Conservation (phyloP, 1,139 yeast genomes). For the Yarrowia galli region DNA sequence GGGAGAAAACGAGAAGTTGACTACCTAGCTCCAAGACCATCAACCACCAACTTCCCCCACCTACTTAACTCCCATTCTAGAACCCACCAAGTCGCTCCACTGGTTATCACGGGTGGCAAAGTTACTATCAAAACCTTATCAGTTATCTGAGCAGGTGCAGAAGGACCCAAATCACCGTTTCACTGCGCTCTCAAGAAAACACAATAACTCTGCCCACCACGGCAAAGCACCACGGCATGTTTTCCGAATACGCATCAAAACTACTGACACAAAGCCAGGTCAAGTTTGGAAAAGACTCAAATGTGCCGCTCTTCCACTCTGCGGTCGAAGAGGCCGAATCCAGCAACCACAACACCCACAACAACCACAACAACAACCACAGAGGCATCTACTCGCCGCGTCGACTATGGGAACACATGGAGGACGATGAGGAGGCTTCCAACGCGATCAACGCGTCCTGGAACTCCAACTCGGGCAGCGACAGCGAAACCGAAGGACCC, state of each 20-base stretch:
- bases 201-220: background rate
- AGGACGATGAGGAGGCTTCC: slow-evolving; percentile 35
- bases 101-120: slow-evolving; percentile 31
- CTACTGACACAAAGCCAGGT: slow-evolving; percentile 29
- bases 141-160: slow-evolving; percentile 36
- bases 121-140: slow-evolving; percentile 34
- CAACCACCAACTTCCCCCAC: background rate
- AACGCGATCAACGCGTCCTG: slow-evolving; percentile 35
- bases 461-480: slow-evolving; percentile 33
- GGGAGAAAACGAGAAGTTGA: no score
- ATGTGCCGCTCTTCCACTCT: slow-evolving; percentile 37
- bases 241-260: slow-evolving; percentile 37
- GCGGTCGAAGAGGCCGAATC: slow-evolving; percentile 37
- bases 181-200: background rate
- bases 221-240: slow-evolving; percentile 17
- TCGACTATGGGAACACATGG: slow-evolving; percentile 33
- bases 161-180: background rate
- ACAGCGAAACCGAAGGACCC: slow-evolving; percentile 23
- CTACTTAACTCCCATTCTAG: no score
- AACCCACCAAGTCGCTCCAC: no score
- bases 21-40: no score
- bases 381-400: slow-evolving; percentile 34
- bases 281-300: slow-evolving; percentile 36
- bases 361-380: slow-evolving; percentile 33
- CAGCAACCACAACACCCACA: slow-evolving; percentile 12